These are phyloP conservation scores for Exophiala sideris DNA, from an alignment of 2,329 filamentous ascomycete genomes.

Conservation along the genomic window DNA sequence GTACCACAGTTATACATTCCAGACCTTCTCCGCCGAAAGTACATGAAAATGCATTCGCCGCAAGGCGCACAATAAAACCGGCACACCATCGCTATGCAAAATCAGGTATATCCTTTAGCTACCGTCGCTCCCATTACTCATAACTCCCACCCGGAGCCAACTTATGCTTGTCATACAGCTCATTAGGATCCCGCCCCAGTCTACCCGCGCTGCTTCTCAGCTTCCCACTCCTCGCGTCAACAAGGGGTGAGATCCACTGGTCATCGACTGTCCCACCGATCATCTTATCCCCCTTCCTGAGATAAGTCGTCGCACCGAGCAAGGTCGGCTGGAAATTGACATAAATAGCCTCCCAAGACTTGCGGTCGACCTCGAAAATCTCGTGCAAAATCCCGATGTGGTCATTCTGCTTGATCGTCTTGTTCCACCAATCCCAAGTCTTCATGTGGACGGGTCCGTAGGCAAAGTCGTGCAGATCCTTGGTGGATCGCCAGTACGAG, in stretches of 20 bases:
- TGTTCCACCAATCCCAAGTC: constrained; percentile 46
- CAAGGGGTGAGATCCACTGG: constrained; percentile 24
- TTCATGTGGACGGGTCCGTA: constrained; percentile 40
- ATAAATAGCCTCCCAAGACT: constrained; percentile 45
- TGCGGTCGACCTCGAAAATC: constrained; percentile 39
- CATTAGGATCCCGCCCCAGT: constrained; percentile 18
- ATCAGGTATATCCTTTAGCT: too few relatives aligned
- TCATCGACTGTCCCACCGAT: constrained; percentile 24
- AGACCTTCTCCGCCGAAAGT: too few relatives aligned
- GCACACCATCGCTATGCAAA: too few relatives aligned
- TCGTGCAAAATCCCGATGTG: constrained; percentile 48
- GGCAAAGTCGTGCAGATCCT: constrained; percentile 45
- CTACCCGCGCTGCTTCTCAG: constrained; percentile 25
- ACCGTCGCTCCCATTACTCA: too few relatives aligned
- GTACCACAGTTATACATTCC: too few relatives aligned
- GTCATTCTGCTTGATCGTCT: constrained; percentile 32
- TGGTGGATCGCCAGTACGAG: constrained; percentile 42
- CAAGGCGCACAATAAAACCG: too few relatives aligned
- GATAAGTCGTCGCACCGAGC: constrained; percentile 30
- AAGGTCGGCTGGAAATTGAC: constrained; percentile 37
- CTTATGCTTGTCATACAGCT: constrained; percentile 17
- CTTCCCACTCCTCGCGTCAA: constrained; percentile 26
- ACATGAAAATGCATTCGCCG: too few relatives aligned
- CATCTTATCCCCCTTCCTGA: constrained; percentile 26
- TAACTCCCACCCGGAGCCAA: constrained; percentile 8